Evolutionary conservation across 768 basidiomycete species (phyloP), one percentile per base, ranked within the genome.

Genomic region (Stropharia rugosoannulata): DNA sequence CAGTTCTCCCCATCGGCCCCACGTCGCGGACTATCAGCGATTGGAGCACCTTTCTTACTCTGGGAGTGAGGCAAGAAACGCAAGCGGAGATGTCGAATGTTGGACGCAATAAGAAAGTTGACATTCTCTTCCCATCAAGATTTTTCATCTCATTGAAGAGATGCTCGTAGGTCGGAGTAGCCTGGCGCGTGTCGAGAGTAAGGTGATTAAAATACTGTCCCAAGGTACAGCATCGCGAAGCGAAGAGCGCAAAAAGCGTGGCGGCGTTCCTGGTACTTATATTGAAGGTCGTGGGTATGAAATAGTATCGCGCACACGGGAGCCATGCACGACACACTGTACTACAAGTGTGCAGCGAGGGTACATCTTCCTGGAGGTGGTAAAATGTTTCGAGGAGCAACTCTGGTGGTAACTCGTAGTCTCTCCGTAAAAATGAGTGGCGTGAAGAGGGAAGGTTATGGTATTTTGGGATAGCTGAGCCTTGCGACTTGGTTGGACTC

Each of bases 221-320:
- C 18, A 52, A 36, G 13, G 51, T 52, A 15, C 41, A 41, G 35
- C 22, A n/a, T 19, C 42, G 51, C 2, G 51, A 52, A 8, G 51
- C 18, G 5, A 52, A 42, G 32, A 52, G 27, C 16, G 42, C 16
- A 39, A 52, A 25, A 29, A 52, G 42, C 3, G 11, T 2, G 16
- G 32, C 41, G 32, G 44, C 39, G 37, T 52, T 52, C 29, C 29
- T 27, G 13, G 43, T 42, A 36, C 36, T 52, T 15, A 52, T 11
- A 4, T 41, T 43, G 29, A 43, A 52, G 12, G 35, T 40, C 19
- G 18, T 44, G 29, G 51, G 36, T 12, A 52, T 43, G 18, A 52
- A 36, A 35, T 43, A 52, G 32, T 52, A 44, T 2, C 51, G 51
- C 19, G 51, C 51, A 42, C 51, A 52, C n/a, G 51, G 51, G 12